Conservation (phyloP, 768 basidiomycete genomes). For the Rhodotorula sphaerocarpa region DNA sequence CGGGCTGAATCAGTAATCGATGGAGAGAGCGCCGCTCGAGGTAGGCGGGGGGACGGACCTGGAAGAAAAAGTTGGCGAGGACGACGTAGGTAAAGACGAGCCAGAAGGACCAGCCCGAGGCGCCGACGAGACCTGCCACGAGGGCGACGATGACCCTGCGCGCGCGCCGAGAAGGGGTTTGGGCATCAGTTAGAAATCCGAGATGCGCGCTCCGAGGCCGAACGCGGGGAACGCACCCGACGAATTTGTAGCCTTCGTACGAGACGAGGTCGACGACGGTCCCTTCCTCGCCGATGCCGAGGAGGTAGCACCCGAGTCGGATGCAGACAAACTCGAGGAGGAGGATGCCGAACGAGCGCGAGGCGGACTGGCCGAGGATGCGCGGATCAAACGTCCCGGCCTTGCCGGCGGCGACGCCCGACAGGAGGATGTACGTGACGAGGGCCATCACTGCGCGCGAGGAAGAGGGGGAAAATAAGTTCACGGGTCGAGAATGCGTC, state of each 20-base stretch:
- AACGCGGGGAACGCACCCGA: conserved; percentile 56
- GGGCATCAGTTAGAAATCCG: neutral
- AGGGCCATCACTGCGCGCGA: conserved; percentile 71
- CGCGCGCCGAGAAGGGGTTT: neutral
- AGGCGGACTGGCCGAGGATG: conserved; percentile 76
- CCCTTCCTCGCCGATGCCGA: conserved; percentile 64
- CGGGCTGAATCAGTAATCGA: neutral
- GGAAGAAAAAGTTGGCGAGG: conserved; percentile 83
- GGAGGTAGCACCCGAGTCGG: conserved; percentile 82
- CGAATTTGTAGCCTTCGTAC: conserved; percentile 95
- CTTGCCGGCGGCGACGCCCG: conserved; percentile 74
- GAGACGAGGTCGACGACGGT: conserved; percentile 76
- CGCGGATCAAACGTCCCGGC: conserved; percentile 76
- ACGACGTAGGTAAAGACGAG: conserved; percentile 75
- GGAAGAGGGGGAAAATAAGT: neutral
- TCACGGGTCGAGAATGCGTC: neutral
- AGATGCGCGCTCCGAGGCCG: too few species aligned
- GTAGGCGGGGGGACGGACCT: conserved; percentile 51
- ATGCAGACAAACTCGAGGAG: conserved; percentile 82
- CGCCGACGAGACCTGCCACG: conserved; percentile 59
- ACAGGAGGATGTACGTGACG: conserved; percentile 86
- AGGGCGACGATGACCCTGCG: conserved; percentile 72
- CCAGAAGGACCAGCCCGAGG: conserved; percentile 58
- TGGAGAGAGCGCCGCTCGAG: neutral
- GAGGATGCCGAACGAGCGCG: conserved; percentile 73